Evolutionary conservation across 306 rosid species (phyloP), one percentile per base, ranked within the genome.

Genomic region (Quercus bicolor): DNA sequence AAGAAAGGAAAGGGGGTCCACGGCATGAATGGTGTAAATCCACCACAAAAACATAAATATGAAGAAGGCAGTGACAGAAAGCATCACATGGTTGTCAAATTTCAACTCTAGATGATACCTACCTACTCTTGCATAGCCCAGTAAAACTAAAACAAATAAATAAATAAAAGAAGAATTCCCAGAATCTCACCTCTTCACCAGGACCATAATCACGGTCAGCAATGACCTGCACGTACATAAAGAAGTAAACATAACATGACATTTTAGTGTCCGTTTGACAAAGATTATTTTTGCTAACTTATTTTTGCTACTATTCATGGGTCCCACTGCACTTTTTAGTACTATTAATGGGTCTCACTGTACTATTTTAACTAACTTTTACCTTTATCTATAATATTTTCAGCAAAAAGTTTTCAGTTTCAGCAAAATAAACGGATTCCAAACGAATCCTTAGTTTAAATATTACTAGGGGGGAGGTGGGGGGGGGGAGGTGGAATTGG

Each of bases 121-220:
- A 33, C 26, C 26, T 33, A 66, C 52, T 66, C 72, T 66, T 66
- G n/a, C 12, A 66, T 33, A 66, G 16, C 34, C 13, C 52, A 66
- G 19, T 21, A 37, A 66, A 66, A 34, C 45, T 37, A 37, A 37
- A 37, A 37, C 2, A 37, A 37, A 37, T 8, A 7, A 37, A 37
- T 5, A 33, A 9, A 56, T 4, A 6, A 84, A 45, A 11, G 28
- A 78, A 83, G 45, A 26, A 55, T 48, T 75, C 26, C 24, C 40
- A 74, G 10, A 68, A 65, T 56, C 86, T 80, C 37, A 91, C 98
- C 93, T 93, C 84, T 56, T 93, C 97, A 73, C 93, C 93, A 34
- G 88, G 88, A 65, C 77, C 71, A 93, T 87, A 93, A 78, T 86
- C 81, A 23, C 91, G 84, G 84, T 88, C 92, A 82, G 94, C 94